Base-by-base conservation (phyloP, 805 yeast genomes). In the Suhomyces faveliae region DNA sequence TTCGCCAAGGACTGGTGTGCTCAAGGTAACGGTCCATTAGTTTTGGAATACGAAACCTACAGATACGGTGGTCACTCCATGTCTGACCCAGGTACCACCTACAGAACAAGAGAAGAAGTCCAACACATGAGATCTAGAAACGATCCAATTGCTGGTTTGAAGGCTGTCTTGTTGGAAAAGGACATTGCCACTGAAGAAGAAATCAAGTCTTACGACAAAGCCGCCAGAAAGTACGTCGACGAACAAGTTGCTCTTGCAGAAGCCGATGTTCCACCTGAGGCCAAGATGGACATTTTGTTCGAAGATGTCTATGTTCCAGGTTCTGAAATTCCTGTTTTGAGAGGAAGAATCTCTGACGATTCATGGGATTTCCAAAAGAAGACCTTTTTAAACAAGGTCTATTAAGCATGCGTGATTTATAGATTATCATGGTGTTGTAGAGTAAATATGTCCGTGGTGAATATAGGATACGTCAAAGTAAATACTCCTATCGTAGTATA, bases 11-110 rank as follows among this genome's bases (percentile, higher is more conserved):
- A 92, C 73, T 94, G 96, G 96, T 79, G 88, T 71, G 79, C 87
- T 53, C 76, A 84, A 52, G 97, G 96, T 66, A 91, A 92, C 66
- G 99, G 98, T 56, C 99, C 99, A 56, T 74, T 94, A 59, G 96
- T 94, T 46, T 67, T 94, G 60, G 99, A 94, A 80, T 94, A 87
- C 76, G 97, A 91, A 79, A 94, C 99, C 61, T 94, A 94, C 79
- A 87, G 99, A 81, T 94, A 94, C 72, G 98, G 98, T 79, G 99
- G 99, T 73, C 99, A 94, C 84, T 94, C 99, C 60, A 94, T 94
- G 98, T 92, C 98, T 60, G 99, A 94, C 77, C 99, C 99, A 65
- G 99, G 99, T 81, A 94, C 99, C 72, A 94, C 99, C 58, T 94
- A 94, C 85, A 87, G 99, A 84, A 94, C 99, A 68, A 91, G 99